Conservation (phyloP, 805 yeast species). For the Suhomyces faveliae region DNA sequence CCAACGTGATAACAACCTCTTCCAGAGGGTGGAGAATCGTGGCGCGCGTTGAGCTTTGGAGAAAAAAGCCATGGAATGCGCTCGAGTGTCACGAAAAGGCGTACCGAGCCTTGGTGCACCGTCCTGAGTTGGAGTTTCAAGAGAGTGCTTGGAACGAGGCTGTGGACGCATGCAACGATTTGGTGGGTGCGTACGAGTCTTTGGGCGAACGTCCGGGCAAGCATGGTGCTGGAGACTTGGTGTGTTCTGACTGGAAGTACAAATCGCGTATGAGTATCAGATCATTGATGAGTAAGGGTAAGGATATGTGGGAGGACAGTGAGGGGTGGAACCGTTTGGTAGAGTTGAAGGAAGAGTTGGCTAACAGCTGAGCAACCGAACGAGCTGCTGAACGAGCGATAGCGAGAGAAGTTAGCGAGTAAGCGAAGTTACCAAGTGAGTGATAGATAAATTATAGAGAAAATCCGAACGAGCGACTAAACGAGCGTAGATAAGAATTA, state of each 20-base stretch:
- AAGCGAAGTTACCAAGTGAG: no score
- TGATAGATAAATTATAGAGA: no score
- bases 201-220: conserved; percentile 83
- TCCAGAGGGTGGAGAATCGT: conserved; percentile 77
- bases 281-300: conserved; percentile 76
- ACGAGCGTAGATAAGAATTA: no score
- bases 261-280: conserved; percentile 73
- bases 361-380: no score
- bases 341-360: conserved; percentile 46
- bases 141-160: conserved; percentile 74
- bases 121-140: conserved; percentile 60
- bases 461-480: no score
- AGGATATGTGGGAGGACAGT: conserved; percentile 72
- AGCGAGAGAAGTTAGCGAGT: no score
- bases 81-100: conserved; percentile 86
- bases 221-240: conserved; percentile 76
- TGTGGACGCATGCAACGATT: conserved; percentile 72
- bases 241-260: conserved; percentile 90
- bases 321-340: conserved; percentile 70
- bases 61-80: conserved; percentile 82
- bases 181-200: conserved; percentile 82
- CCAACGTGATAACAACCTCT: conserved; percentile 64
- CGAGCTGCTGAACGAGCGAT: no score
- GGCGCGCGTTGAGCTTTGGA: conserved; percentile 86
- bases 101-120: conserved; percentile 64